Base-by-base conservation (phyloP, 2,329 filamentous ascomycete species). In the Monosporascus sp. region DNA sequence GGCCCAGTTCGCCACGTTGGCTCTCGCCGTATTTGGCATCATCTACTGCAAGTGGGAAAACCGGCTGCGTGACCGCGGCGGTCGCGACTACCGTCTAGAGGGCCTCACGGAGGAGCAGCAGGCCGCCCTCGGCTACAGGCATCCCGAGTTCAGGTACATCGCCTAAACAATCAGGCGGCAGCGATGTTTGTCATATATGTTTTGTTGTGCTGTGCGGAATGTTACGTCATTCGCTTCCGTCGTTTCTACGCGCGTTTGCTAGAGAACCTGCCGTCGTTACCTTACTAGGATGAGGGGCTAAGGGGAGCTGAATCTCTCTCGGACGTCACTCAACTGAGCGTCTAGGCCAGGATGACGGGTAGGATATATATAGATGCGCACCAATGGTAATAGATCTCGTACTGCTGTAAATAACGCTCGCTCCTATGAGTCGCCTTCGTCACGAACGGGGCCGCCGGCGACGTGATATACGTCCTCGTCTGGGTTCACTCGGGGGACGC, bases 71-170 rank as follows among this genome's bases (percentile, higher is more conserved):
- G 72, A 69, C 2, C 59, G 68, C 6, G 79, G 80, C 5, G 78
- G 73, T 57, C 68, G 79, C 3, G 74, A 79, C 52, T 57, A 75
- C 55, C 66, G 79, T 3, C 66, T 83, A 3, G 72, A 75, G 14
- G 80, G 79, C 1, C 61, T 78, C 44, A 73, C 65, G 3, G 75
- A 76, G 56, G 70, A 70, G 20, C 64, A 82, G 64, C 71, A 74
- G 51, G 65, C 62, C 31, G 72, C 77, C 51, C 63, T 83, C 11
- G 81, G 80, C 1, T 78, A 80, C 58, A 67, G 72, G 39, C 78
- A 83, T 60, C 81, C 81, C 1, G 73, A 74, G 24, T 83, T 81
- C 65, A 72, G 77, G 37, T 83, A 81, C 61, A 82, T 82, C 53
- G 69, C 75, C 17, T 79, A 65, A 14, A 9, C 31, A 35, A 35